Evolutionary conservation across 2,329 filamentous ascomycete genomes (phyloP), one percentile per base, ranked within the genome.

Genomic region (Talaromyces sp.): DNA sequence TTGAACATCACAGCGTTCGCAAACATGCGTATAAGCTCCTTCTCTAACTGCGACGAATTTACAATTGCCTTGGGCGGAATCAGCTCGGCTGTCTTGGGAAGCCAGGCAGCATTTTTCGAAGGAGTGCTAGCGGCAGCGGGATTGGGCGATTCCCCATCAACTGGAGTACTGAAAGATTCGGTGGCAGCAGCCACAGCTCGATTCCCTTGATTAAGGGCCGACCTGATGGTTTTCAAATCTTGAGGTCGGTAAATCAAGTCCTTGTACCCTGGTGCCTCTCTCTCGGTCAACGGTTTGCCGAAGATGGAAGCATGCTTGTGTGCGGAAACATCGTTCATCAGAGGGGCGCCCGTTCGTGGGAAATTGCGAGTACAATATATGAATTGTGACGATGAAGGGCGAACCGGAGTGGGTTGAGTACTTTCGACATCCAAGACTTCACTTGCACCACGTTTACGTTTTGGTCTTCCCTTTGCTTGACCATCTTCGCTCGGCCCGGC

Each of bases 1-100:
- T 98, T 98, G 80, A 96, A 99, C 95, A 99, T 98, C 75, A 97
- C 90, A 19, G 95, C 93, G 70, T 98, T 98, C 67, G 92, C 92
- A 74, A 98, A 96, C 91, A 98, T 97, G 69, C 96, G 90, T 68
- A 96, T 91, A 11, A 98, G 80, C 73, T 98, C 93, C 66, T 92
- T 91, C 75, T 98, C 93, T 17, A 98, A 82, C 73, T 98, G 95
- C 1, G 89, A 87, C 57, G 90, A 93, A 75, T 98, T 98, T 75
- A 98, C 91, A 68, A 98, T 96, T 22, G 88, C 91, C 68, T 88
- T 91, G 0, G 95, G 93, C 2, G 93, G 91, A 2, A 93, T 82
- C 28, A 96, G 81, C 61, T 97, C 91, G 56, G 88, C 84, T 1
- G 85, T 89, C 61, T 90, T 84, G n/a, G 71, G 73, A 17, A 80